Evolutionary conservation across 192 early-diverging fungal species (phyloP), one percentile per base, ranked within the genome.

Genomic region (Entomortierella beljakovae): DNA sequence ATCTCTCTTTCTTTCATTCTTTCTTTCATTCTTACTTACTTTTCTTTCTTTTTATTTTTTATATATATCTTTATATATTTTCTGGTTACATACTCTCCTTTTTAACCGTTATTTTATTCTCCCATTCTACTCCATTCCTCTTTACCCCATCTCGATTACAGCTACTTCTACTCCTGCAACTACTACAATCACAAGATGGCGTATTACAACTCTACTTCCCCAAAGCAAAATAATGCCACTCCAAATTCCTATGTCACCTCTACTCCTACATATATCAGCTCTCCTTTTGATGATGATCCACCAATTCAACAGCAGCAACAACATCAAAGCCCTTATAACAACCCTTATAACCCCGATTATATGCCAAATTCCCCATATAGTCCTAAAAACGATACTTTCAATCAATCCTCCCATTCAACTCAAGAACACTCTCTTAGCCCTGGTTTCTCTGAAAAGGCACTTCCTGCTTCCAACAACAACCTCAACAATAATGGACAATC

Each of bases 371-470:
- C 57, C 20, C 57, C 32, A 23, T 59, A 29, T 23, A 65, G 35
- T 31, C 42, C n/a, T n/a, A n/a, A n/a, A n/a, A n/a, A n/a, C n/a
- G n/a, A n/a, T n/a, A n/a, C n/a, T n/a, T n/a, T n/a, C n/a, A n/a
- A n/a, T n/a, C n/a, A n/a, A n/a, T n/a, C n/a, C n/a, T n/a, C n/a
- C n/a, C n/a, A n/a, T n/a, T n/a, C n/a, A n/a, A n/a, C n/a, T n/a
- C n/a, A n/a, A n/a, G n/a, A 77, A 34, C 61, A 77, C 43, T n/a
- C 75, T 7, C 75, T 79, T 13, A 70, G 67, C 3, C 67, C 75
- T 28, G 29, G 40, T 0, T 61, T 60, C 48, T 43, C 67, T 37
- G 75, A 79, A 40, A 79, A 79, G 57, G 20, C 31, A 1, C 72
- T 66, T 16, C 32, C 64, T 33, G 64, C n/a, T n/a, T n/a, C n/a